Conservation (phyloP, 208 protist genomes). For the Trypanosomatidae sp. region DNA sequence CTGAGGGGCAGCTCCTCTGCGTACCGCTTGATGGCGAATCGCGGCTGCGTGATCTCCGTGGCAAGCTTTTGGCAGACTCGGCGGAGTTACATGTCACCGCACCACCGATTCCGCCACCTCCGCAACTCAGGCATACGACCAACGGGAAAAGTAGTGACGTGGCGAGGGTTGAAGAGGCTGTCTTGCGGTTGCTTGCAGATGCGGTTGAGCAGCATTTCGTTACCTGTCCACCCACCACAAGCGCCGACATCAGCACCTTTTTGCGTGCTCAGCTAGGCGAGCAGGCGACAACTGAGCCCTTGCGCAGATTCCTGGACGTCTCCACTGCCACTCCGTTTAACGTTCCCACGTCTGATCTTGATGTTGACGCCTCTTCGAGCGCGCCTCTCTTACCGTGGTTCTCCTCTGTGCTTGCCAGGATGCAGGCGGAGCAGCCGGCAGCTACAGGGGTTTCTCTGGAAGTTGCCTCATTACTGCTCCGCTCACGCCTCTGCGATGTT, state of each 20-base stretch:
- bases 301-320: neutral
- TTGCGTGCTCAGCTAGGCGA: slow-evolving; percentile 4
- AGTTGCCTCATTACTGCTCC: slow-evolving; percentile 1
- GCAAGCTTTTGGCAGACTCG: slow-evolving; percentile 8
- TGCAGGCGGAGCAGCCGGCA: neutral
- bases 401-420: neutral
- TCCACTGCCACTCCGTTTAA: neutral
- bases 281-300: neutral
- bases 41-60: neutral
- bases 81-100: slow-evolving; percentile 17
- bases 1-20: neutral
- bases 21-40: neutral
- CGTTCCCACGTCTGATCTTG: neutral
- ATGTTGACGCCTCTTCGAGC: neutral
- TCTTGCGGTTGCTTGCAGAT: slow-evolving; percentile 4
- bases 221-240: neutral
- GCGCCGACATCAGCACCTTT: neutral
- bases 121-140: neutral
- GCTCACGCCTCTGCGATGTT: neutral
- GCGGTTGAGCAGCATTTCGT: neutral
- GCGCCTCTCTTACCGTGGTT: neutral
- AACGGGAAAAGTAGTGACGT: neutral
- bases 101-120: neutral
- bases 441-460: neutral
- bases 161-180: neutral